These are phyloP conservation scores for Suillus subaureus DNA, from an alignment of 768 basidiomycete species.

Conservation along the genomic window DNA sequence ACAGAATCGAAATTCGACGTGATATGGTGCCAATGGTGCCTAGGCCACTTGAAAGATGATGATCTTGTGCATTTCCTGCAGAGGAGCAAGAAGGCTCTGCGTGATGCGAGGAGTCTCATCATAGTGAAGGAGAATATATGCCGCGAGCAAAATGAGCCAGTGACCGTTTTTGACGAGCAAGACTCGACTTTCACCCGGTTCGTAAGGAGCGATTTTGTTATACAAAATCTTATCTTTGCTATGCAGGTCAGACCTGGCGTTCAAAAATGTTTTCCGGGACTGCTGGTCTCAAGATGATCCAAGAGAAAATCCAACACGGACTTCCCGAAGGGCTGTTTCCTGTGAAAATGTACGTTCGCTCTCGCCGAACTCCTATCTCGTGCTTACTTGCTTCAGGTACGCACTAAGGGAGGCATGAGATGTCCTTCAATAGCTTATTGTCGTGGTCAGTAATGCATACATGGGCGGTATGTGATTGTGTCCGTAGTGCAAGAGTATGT, in stretches of 20 bases:
- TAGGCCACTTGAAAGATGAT: conserved; percentile 78
- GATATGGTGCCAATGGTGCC: conserved; percentile 97
- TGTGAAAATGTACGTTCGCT: conserved; percentile 76
- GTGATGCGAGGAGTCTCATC: conserved; percentile 54
- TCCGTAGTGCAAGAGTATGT: background rate
- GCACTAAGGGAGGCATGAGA: conserved; percentile 18
- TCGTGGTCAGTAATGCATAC: background rate
- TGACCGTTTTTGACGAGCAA: conserved; percentile 72
- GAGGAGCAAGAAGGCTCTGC: conserved; percentile 59
- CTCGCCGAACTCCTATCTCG: conserved; percentile 12
- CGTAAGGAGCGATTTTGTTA: background rate
- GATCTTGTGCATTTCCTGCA: conserved; percentile 81
- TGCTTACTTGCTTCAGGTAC: conserved; percentile 21
- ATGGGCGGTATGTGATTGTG: background rate
- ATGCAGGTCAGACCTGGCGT: conserved; percentile 77
- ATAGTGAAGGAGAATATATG: conserved; percentile 94
- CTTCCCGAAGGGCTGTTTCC: conserved; percentile 79
- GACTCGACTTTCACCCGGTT: conserved; percentile 93
- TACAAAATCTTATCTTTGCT: conserved; percentile 4
- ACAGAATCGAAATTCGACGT: conserved; percentile 76
- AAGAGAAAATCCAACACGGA: conserved; percentile 80
- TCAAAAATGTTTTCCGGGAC: conserved; percentile 74
- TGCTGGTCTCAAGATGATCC: conserved; percentile 72
- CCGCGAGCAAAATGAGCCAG: conserved; percentile 56
- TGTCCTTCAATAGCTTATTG: background rate